Evolutionary conservation across 2,329 filamentous ascomycete species (phyloP).

Genomic region (Sporothrix brasiliensis): DNA sequence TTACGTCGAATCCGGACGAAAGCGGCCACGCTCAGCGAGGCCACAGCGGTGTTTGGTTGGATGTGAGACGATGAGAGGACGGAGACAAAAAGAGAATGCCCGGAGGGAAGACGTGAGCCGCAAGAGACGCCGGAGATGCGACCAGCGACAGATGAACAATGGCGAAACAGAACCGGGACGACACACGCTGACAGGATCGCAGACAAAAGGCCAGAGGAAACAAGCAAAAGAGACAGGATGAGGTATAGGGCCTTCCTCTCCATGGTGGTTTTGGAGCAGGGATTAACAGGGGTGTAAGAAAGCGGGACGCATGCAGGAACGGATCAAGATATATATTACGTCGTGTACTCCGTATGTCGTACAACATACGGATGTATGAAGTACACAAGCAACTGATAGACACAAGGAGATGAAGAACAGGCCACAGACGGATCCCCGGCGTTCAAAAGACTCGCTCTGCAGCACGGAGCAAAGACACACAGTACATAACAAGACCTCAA

Average conservation of each 20-base stretch:
- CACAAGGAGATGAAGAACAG: background rate
- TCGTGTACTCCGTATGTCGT: no score
- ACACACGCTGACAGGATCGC: background rate
- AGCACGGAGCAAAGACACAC: background rate
- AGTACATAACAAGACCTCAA: background rate
- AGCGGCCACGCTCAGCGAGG: slow-evolving; percentile 24
- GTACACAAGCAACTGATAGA: background rate
- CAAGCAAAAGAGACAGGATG: background rate
- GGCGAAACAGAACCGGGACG: background rate
- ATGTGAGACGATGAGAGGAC: background rate
- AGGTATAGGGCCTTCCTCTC: background rate
- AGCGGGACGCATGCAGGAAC: slow-evolving; percentile 22
- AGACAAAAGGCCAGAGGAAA: background rate
- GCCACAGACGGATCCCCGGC: background rate
- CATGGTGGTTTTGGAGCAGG: slow-evolving; percentile 7
- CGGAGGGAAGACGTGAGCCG: background rate
- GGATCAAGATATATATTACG: background rate
- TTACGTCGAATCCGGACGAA: slow-evolving; percentile 4
- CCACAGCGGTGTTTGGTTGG: slow-evolving; percentile 5
- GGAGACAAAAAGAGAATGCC: background rate
- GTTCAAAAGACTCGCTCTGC: background rate
- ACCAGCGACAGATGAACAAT: background rate
- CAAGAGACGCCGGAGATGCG: background rate
- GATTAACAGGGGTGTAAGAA: slow-evolving; percentile 20
- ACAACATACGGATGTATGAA: no score